Evolutionary conservation across 441 rosid species (phyloP).

Genomic region (Populus tomentosa): DNA sequence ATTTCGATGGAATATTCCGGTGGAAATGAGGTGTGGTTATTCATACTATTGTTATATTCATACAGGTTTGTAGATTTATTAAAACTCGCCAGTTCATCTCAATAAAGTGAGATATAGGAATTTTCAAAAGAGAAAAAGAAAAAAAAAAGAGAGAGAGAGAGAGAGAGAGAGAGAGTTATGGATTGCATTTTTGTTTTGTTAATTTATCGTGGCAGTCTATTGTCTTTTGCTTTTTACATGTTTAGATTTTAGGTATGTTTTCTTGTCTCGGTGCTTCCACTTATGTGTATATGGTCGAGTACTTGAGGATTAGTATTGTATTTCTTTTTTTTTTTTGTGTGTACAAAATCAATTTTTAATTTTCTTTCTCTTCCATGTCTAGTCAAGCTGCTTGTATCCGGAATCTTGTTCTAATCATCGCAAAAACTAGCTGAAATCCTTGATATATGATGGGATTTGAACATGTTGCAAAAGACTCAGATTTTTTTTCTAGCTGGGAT

Average conservation of each 20-base stretch:
- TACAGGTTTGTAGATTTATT: constrained; percentile 9
- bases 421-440: neutral
- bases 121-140: neutral
- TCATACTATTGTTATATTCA: neutral
- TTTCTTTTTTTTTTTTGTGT: neutral
- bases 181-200: neutral
- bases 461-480: neutral
- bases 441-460: neutral
- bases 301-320: neutral
- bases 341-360: neutral
- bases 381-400: too few species aligned
- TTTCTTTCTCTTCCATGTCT: neutral
- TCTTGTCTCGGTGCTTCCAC: constrained; percentile 18
- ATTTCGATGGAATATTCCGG: constrained; percentile 25
- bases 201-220: neutral
- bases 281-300: constrained; percentile 21
- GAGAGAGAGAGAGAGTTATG: too few species aligned
- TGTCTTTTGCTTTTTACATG: neutral
- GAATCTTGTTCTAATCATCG: neutral
- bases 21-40: constrained; percentile 5
- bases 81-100: constrained; percentile 4
- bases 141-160: too few species aligned
- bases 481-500: neutral
- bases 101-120: constrained; percentile 19
- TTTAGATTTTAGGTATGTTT: neutral